A percentile compares a stretch with the other conserved stretches of the same genome.
phyloP scores from a whole-genome alignment of 768 basidiomycete genomes.

The Pulveroboletus sp. region DNA sequence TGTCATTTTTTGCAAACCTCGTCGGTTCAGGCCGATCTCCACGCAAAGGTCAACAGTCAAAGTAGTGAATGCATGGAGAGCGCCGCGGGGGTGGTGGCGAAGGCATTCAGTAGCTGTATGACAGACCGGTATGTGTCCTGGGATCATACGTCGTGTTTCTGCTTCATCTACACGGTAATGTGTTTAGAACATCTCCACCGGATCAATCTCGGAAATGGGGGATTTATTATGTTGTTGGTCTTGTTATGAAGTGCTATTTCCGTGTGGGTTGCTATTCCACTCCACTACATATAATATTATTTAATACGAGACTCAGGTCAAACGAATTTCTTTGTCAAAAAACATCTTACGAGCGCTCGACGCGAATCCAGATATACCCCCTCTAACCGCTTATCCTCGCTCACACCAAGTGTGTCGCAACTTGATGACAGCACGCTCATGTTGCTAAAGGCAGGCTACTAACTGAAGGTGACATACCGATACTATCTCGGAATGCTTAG shows the following conservation, averaged over 20 bases:
- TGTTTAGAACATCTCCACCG: constrained; percentile 58
- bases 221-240: constrained; percentile 86
- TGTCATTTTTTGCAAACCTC: not conserved
- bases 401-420: constrained; percentile 70
- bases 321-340: constrained; percentile 86
- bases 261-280: constrained; percentile 49
- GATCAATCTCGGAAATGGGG: constrained; percentile 85
- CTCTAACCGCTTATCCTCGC: constrained; percentile 70
- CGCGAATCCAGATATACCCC: constrained; percentile 82
- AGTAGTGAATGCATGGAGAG: constrained; percentile 78
- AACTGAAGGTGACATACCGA: constrained; percentile 78
- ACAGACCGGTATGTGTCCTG: constrained; percentile 61
- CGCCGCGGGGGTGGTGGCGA: constrained; percentile 81
- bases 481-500: constrained; percentile 95
- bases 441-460: constrained; percentile 15
- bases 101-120: constrained; percentile 87
- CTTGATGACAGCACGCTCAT: constrained; percentile 5
- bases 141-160: not conserved
- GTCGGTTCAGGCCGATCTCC: constrained; percentile 52
- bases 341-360: constrained; percentile 89
- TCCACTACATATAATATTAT: not conserved
- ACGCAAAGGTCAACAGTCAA: constrained; percentile 54
- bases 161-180: not conserved
- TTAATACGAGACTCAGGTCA: constrained; percentile 52
- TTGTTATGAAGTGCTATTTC: constrained; percentile 94